A percentile compares a stretch with the other conserved stretches of the same genome.
Conservation (phyloP, 192 early-diverging fungal genomes). For the Ambispora gerdemannii region DNA sequence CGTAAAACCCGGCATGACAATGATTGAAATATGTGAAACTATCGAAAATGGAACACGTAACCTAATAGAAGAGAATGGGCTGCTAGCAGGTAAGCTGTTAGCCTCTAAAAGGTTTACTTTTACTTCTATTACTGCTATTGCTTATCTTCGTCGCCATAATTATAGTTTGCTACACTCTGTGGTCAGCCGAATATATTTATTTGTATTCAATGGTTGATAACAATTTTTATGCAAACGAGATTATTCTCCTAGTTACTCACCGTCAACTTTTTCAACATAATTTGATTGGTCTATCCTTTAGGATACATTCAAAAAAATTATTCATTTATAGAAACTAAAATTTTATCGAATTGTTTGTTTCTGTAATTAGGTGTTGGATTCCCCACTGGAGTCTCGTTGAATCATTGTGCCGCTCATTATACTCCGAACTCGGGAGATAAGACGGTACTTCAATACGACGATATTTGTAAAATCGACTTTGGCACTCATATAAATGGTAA, state of each 20-base stretch:
- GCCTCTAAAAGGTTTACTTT: neutral
- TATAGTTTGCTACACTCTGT: slow-evolving; percentile 32
- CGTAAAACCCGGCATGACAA: slow-evolving; percentile 93
- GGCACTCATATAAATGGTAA: slow-evolving; percentile 87
- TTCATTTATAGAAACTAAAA: neutral
- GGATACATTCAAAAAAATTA: slow-evolving; percentile 18
- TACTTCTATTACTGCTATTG: no score
- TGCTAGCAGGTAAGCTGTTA: slow-evolving; percentile 54
- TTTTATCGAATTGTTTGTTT: neutral
- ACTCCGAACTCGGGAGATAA: slow-evolving; percentile 97
- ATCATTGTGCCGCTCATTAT: slow-evolving; percentile 95
- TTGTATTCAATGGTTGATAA: slow-evolving; percentile 15
- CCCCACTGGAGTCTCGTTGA: slow-evolving; percentile 91
- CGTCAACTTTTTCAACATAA: slow-evolving; percentile 2
- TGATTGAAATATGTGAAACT: slow-evolving; percentile 88
- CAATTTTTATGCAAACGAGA: slow-evolving; percentile 33
- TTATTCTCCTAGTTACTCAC: slow-evolving; percentile 14
- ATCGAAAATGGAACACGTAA: slow-evolving; percentile 94
- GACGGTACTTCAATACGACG: slow-evolving; percentile 80
- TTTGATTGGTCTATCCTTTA: slow-evolving; percentile 17
- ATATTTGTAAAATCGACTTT: slow-evolving; percentile 97
- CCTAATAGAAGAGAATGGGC: slow-evolving; percentile 80
- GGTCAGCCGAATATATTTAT: slow-evolving; percentile 3
- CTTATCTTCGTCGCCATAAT: no score
- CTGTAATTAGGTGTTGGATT: slow-evolving; percentile 74